Base-by-base conservation (phyloP, 495 filamentous ascomycete genomes). In the Xylaria venustula region DNA sequence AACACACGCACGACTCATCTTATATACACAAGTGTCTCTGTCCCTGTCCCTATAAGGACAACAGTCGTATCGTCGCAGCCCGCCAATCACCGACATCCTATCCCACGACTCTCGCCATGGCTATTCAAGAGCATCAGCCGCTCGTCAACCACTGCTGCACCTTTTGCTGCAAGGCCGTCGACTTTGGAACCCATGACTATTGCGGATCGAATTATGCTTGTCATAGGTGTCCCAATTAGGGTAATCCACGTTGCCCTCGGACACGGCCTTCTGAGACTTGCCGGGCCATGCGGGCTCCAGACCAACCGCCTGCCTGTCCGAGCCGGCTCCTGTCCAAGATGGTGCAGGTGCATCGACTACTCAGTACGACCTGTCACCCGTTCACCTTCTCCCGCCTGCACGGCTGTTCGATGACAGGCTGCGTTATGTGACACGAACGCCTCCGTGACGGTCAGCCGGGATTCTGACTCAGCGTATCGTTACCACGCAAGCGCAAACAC, bases 141-240 rank as follows among this genome's bases (percentile, higher is more conserved):
- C 77, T 78, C 56, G 78, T 81, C 72, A 70, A 79, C 71, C 60
- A 77, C 52, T 81, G 78, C 75, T 81, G 78, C 78, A 77, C 77
- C 23, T 81, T 77, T 61, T 81, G 78, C 74, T 81, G 78, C 76
- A 79, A 78, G 69, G 78, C 78, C 41, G 69, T 78, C 55, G 78
- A 81, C 69, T 81, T 79, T 36, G 78, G 78, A 63, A 81, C 78
- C 40, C 78, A 81, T 65, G 78, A 81, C 64, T 81, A 79, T 68
- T 81, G 78, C 75, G 76, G 76, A 19, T 64, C 55, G 42, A 70
- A 70, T 66, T 62, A 67, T 34, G 69, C 78, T 58, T 81, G 77
- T 68, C 76, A 75, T 23, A 63, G 72, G 46, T 81, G 78, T 74
- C 71, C 73, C 46, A 73, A 78, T 61, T 80, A 73, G 73, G 62